phyloP scores from a whole-genome alignment of 2,329 filamentous ascomycete species.

The Colletotrichum costaricense region DNA sequence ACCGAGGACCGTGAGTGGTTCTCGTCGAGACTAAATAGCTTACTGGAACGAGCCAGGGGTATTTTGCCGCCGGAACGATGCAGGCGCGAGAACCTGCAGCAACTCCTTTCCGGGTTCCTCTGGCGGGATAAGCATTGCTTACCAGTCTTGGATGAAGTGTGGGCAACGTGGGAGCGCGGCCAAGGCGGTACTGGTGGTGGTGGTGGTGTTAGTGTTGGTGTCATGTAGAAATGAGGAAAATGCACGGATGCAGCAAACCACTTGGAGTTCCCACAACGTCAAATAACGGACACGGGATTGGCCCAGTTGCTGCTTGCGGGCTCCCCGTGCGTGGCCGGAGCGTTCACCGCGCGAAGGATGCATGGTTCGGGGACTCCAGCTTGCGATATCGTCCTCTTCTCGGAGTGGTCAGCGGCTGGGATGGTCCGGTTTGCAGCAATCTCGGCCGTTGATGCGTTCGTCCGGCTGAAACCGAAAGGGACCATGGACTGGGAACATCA shows the following conservation, averaged over 20 bases:
- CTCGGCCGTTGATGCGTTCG: conserved; percentile 24
- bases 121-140: conserved; percentile 45
- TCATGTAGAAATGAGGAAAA: not conserved
- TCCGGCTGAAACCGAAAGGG: conserved; percentile 12
- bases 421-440: conserved; percentile 17
- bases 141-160: conserved; percentile 26
- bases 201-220: not conserved
- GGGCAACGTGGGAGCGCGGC: conserved; percentile 10
- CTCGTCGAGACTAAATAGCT: not conserved
- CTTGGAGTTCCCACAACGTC: not conserved
- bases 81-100: conserved; percentile 15
- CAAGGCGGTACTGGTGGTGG: not conserved
- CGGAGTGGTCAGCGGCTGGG: not conserved
- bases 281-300: conserved; percentile 1
- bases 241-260: too few relatives aligned
- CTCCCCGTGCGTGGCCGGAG: not conserved
- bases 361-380: not conserved
- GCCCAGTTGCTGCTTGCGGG: not conserved
- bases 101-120: conserved; percentile 25
- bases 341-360: not conserved
- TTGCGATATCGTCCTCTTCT: not conserved
- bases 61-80: conserved; percentile 14
- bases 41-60: conserved; percentile 19
- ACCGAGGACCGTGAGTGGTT: conserved; percentile 19
- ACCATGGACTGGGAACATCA: not conserved